Evolutionary conservation across 2,329 filamentous ascomycete species (phyloP).

Genomic region (Colletotrichum aenigma): DNA sequence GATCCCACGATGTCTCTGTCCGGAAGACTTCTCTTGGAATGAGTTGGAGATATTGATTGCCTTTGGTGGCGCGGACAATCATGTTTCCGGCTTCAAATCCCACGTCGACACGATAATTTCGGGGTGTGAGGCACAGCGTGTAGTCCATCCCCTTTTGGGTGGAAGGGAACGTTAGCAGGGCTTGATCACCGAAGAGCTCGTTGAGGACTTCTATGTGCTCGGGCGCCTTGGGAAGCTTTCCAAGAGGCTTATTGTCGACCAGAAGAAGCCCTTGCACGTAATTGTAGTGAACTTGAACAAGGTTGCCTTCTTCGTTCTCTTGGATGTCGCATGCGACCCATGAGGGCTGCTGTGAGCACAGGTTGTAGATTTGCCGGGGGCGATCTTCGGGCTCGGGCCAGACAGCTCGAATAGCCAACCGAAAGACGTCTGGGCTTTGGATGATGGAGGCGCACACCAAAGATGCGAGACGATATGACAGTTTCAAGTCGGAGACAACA

Average conservation of each 20-base stretch:
- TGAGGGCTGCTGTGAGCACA: slow-evolving; percentile 35
- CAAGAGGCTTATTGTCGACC: slow-evolving; percentile 36
- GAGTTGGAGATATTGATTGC: slow-evolving; percentile 25
- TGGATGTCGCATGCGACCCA: slow-evolving; percentile 18
- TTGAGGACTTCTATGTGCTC: slow-evolving; percentile 44
- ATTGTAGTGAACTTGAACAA: slow-evolving; percentile 37
- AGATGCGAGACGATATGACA: slow-evolving; percentile 38
- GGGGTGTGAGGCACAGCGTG: slow-evolving; percentile 28
- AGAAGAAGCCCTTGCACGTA: slow-evolving; percentile 34
- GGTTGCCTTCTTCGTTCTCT: slow-evolving; percentile 19
- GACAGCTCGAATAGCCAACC: slow-evolving; percentile 36
- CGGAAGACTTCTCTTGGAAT: slow-evolving; percentile 36
- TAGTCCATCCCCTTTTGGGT: slow-evolving; percentile 57
- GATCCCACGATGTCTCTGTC: slow-evolving; percentile 38
- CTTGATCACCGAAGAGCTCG: slow-evolving; percentile 58
- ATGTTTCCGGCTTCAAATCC: slow-evolving; percentile 46
- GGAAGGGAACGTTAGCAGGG: slow-evolving; percentile 58
- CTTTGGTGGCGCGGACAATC: slow-evolving; percentile 45
- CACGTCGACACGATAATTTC: slow-evolving; percentile 56
- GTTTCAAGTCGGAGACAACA: slow-evolving; percentile 52
- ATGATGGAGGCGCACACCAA: slow-evolving; percentile 39
- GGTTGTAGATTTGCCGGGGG: background rate
- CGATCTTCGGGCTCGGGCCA: slow-evolving; percentile 43
- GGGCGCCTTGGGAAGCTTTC: slow-evolving; percentile 57
- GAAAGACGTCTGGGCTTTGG: slow-evolving; percentile 26